Conservation (phyloP, 1,284 basidiomycete species). For the Malassezia furfur region DNA sequence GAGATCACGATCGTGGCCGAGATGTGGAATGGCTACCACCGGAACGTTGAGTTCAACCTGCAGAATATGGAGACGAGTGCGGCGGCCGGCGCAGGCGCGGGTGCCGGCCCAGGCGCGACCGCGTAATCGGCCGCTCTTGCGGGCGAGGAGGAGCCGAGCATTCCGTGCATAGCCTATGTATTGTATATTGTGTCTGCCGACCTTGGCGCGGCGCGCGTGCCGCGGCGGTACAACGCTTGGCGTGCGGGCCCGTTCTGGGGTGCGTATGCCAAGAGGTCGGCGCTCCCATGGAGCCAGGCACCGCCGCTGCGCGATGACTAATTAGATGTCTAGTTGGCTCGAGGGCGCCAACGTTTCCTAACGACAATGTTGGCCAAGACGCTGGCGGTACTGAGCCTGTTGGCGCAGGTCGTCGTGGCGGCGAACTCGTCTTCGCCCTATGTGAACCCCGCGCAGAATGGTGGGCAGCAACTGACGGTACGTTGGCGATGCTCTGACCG, state of each 20-base stretch:
- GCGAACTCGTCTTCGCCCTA: not conserved
- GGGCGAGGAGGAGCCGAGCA: too few relatives aligned
- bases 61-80: constrained; percentile 25
- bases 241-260: too few relatives aligned
- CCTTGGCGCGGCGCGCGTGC: too few relatives aligned
- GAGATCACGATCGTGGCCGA: constrained; percentile 38
- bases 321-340: not conserved
- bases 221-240: too few relatives aligned
- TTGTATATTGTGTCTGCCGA: too few relatives aligned
- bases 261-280: too few relatives aligned
- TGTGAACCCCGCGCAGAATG: constrained; percentile 12
- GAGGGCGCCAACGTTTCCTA: too few relatives aligned
- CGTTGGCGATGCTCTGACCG: not conserved
- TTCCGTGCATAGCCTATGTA: too few relatives aligned
- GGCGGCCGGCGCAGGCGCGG: not conserved
- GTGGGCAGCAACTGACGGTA: constrained; percentile 10
- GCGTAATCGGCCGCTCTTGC: too few relatives aligned
- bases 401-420: not conserved
- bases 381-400: not conserved
- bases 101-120: too few relatives aligned
- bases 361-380: too few relatives aligned
- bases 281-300: too few relatives aligned
- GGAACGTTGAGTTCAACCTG: constrained; percentile 44
- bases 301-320: not conserved
- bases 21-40: constrained; percentile 43